Evolutionary conservation across 768 basidiomycete genomes (phyloP), one percentile per base, ranked within the genome.

Genomic region (Nidularia pulvinata): DNA sequence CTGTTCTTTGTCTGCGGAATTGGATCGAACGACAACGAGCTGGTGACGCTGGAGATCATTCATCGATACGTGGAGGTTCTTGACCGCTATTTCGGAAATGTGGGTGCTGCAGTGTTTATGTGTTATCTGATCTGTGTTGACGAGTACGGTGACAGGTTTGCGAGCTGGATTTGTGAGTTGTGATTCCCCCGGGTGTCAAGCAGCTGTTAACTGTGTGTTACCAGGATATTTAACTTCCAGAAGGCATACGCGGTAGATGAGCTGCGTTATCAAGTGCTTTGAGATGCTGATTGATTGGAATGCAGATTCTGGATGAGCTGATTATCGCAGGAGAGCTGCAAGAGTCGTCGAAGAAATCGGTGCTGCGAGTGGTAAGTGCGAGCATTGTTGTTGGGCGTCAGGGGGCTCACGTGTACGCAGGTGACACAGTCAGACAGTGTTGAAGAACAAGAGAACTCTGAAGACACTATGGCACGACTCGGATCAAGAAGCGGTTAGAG

Each of bases 141-240:
- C 32, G 80, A 64, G 78, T 79, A 19, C 19, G 19, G 19, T 16
- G 46, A 47, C 55, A 92, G 91, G 91, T 93, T 42, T 92, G 91
- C 75, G 97, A 99, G 70, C 77, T 99, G 50, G 97, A 98, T 70
- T 77, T 99, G 93, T 95, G 69, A 73, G 91, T 66, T 46, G 9
- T 19, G 45, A 9, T 46, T 11, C 13, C n/a, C 37, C 37, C 19
- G 1, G 19, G 19, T 19, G 19, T 19, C 19, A 19, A 19, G 22
- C 45, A 25, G 45, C 9, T 46, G 45, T 9, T 25, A 25, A 25
- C 45, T 2, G 46, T 16, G 34, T 33, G 34, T 30, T 45, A 45
- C 30, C 60, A 96, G 94, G 48, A 98, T 99, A 62, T 99, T 99
- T 83, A 98, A 98, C 79, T 99, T 98, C 69, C 96, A 98, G 69